These are phyloP conservation scores for Venturia pyrina DNA, from an alignment of 2,329 filamentous ascomycete species.

Conservation along the genomic window DNA sequence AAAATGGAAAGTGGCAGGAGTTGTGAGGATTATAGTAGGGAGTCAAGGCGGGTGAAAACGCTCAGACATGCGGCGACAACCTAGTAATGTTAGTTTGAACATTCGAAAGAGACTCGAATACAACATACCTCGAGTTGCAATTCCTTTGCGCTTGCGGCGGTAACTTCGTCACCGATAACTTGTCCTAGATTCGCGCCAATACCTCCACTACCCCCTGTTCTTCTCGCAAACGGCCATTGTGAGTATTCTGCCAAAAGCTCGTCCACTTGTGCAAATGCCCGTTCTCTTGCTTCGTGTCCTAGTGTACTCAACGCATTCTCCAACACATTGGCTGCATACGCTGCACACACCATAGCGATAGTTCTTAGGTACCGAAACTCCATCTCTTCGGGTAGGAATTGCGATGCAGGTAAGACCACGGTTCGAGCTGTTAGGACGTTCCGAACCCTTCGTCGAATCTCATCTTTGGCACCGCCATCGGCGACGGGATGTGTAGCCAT, in stretches of 20 bases:
- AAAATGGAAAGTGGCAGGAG: neutral
- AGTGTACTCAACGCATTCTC: slow-evolving; percentile 95
- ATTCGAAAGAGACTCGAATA: slow-evolving; percentile 5
- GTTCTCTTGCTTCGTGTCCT: slow-evolving; percentile 85
- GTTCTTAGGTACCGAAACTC: slow-evolving; percentile 91
- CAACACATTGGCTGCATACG: slow-evolving; percentile 94
- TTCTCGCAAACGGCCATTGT: slow-evolving; percentile 90
- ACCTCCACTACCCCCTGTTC: slow-evolving; percentile 63
- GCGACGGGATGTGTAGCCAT: slow-evolving; percentile 98
- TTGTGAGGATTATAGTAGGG: slow-evolving; percentile 57
- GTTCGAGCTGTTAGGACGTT: slow-evolving; percentile 90
- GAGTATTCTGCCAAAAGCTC: slow-evolving; percentile 93
- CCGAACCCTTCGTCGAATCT: slow-evolving; percentile 85
- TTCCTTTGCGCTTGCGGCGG: slow-evolving; percentile 81
- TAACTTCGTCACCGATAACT: slow-evolving; percentile 78
- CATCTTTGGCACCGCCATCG: slow-evolving; percentile 93
- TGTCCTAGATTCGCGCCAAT: slow-evolving; percentile 89
- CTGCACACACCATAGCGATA: slow-evolving; percentile 92
- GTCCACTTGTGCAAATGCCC: slow-evolving; percentile 94
- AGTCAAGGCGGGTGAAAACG: slow-evolving; percentile 96
- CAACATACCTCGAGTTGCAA: slow-evolving; percentile 77
- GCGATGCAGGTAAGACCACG: slow-evolving; percentile 74
- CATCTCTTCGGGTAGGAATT: slow-evolving; percentile 87
- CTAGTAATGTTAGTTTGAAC: slow-evolving; percentile 25
- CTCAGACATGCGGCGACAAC: slow-evolving; percentile 89